Conservation (phyloP, 2,329 filamentous ascomycete species). For the Monilinia vaccinii-corymbosi region DNA sequence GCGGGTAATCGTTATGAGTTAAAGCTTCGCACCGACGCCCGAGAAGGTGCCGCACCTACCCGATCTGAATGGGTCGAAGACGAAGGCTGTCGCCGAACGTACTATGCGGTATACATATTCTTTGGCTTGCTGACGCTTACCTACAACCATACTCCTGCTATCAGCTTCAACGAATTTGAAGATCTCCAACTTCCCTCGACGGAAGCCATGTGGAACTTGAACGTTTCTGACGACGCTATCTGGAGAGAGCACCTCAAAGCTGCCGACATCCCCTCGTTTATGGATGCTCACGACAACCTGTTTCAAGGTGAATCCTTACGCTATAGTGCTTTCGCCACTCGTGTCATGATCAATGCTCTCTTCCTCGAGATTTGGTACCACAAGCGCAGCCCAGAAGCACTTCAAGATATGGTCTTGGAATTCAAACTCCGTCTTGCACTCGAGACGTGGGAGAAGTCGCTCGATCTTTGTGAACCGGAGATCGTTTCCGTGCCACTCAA, state of each 20-base stretch:
- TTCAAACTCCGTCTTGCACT: conserved; percentile 93
- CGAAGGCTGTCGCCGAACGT: conserved; percentile 90
- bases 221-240: conserved; percentile 63
- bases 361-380: conserved; percentile 99
- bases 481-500: conserved; percentile 80
- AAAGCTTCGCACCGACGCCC: conserved; percentile 83
- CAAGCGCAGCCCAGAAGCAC: conserved; percentile 93
- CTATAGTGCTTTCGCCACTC: conserved; percentile 94
- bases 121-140: conserved; percentile 91
- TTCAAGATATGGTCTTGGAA: conserved; percentile 95
- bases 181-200: conserved; percentile 86
- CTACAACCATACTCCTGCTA: conserved; percentile 96
- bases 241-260: conserved; percentile 73
- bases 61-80: conserved; percentile 94
- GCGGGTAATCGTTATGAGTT: conserved; percentile 94
- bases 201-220: conserved; percentile 88
- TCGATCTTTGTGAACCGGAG: conserved; percentile 89
- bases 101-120: conserved; percentile 98
- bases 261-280: conserved; percentile 73
- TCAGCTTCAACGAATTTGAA: conserved; percentile 97
- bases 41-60: conserved; percentile 64
- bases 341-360: conserved; percentile 97
- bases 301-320: conserved; percentile 86
- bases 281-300: conserved; percentile 87
- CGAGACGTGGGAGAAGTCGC: conserved; percentile 97